Evolutionary conservation across 2,329 filamentous ascomycete species (phyloP), one percentile per base, ranked within the genome.

Genomic region (Fonsecaea nubica): DNA sequence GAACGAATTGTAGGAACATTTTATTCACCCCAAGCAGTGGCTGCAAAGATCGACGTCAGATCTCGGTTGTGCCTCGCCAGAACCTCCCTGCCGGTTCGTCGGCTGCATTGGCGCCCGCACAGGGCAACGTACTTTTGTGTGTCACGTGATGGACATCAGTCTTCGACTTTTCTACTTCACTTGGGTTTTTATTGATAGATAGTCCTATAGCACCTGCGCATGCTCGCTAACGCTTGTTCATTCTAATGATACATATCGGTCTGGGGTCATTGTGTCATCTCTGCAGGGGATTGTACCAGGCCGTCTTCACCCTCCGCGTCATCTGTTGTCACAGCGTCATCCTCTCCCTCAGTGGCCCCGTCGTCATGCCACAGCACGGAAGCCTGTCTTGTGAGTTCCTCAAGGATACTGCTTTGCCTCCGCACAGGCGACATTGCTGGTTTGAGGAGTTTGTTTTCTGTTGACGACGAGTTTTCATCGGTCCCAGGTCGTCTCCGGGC

Each of bases 311-410:
- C 76, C 71, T 80, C 81, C 64, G 81, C 80, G 45, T 78, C 78
- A 54, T 82, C 80, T n/a, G 80, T 75, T 3, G 80, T 79, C 3
- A 79, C 78, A 62, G 76, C 78, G 68, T 77, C 79, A 58, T 74
- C 79, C 54, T 80, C 71, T 67, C 80, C 79, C 70, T 81, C 79
- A 35, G 79, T 71, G 52, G 75, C 74, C 60, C 78, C 78, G 68
- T 81, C 81, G 71, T 82, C 80, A 55, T 81, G 78, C 71, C 81
- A 83, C 65, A 83, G 81, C 6, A 83, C 80, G 25, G 81, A 79
- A 21, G 79, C 80, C 69, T 83, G 81, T 52, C 81, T 76, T 42
- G 77, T 74, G 68, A 83, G 75, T 68, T 83, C 81, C 68, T 82
- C 77, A 50, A 83, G 69, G 21, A 82, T 71, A 38, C 71, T 77